Evolutionary conservation across 257 asterid genomes (phyloP).

Genomic region (Capsicum baccatum): DNA sequence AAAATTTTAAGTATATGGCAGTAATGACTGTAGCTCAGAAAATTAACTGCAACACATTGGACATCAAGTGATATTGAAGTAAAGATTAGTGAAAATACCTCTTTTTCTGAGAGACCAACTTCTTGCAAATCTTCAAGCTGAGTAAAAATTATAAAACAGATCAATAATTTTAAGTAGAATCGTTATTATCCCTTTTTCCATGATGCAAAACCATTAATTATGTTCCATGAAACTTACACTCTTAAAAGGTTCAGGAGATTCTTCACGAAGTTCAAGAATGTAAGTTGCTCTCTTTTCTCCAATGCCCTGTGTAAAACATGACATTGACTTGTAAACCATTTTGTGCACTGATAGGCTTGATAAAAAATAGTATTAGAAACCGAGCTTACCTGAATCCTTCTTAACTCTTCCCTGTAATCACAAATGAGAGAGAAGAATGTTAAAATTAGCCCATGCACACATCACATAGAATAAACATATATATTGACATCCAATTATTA

Average conservation of each 20-base stretch:
- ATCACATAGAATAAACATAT: conserved; percentile 19
- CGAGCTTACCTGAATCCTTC: conserved; percentile 60
- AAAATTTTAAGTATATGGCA: background rate
- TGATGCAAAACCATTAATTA: background rate
- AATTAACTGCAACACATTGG: background rate
- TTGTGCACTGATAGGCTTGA: background rate
- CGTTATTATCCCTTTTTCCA: background rate
- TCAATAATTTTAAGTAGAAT: background rate
- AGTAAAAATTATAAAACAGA: background rate
- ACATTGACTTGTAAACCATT: conserved; percentile 4
- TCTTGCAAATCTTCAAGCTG: conserved; percentile 85
- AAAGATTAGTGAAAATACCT: conserved; percentile 49
- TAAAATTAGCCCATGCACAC: background rate
- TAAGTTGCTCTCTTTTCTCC: conserved; percentile 84
- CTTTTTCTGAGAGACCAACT: conserved; percentile 82
- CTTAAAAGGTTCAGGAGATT: conserved; percentile 82
- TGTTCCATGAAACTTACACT: conserved; percentile 46
- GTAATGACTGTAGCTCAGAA: background rate
- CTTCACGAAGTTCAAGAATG: conserved; percentile 76
- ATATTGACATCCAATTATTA: conserved; percentile 3
- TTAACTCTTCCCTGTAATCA: conserved; percentile 71
- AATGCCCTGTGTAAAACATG: conserved; percentile 60
- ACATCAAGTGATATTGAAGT: background rate
- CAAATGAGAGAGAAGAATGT: conserved; percentile 2
- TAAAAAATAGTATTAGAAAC: background rate